Base-by-base conservation (phyloP, 164 flowering plant species). In the Chimonanthus salicifolius region DNA sequence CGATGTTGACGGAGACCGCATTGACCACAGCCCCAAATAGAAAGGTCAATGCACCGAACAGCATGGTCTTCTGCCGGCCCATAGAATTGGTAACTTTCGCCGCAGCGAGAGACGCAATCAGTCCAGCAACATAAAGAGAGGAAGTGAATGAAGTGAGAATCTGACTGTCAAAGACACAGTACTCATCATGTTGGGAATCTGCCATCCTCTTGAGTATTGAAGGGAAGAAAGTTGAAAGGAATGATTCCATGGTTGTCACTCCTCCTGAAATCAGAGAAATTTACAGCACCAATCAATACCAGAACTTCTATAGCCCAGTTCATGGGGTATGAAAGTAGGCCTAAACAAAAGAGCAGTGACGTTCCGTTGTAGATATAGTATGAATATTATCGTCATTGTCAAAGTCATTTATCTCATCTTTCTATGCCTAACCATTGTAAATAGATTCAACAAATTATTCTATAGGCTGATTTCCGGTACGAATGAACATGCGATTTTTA, bases 211-310 rank as follows among this genome's bases (percentile, higher is more conserved):
- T 74, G 15, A 80, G 69, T 51, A 88, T 73, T 2, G 83, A 70
- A 2, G 93, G 96, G 80, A 90, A 90, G 83, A 90, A 90, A 62
- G 81, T 87, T 49, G 43, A 2, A 0, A 90, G 86, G 74, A 90
- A 90, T 4, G 92, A 87, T 7, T 62, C 77, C 93, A 90, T 90
- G 21, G 92, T 87, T 10, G 91, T 88, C 18, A 90, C 95, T 10
- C 95, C 95, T 21, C 95, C 95, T 90, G 84, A 2, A 49, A 73
- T 11, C 20, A 67, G 20, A 62, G n/a, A 4, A 54, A 7, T 54
- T 7, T 7, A 54, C 60, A 8, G n/a, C 8, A 7, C 8, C 60
- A 54, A 15, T 54, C 33, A 6, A 6, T 6, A 9, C 21, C 18
- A 62, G 20, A 62, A 3, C 33, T 16, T 62, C 60, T 62, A 16